Evolutionary conservation across 2,329 filamentous ascomycete genomes (phyloP).

Genomic region (Neofusicoccum umdonicola): DNA sequence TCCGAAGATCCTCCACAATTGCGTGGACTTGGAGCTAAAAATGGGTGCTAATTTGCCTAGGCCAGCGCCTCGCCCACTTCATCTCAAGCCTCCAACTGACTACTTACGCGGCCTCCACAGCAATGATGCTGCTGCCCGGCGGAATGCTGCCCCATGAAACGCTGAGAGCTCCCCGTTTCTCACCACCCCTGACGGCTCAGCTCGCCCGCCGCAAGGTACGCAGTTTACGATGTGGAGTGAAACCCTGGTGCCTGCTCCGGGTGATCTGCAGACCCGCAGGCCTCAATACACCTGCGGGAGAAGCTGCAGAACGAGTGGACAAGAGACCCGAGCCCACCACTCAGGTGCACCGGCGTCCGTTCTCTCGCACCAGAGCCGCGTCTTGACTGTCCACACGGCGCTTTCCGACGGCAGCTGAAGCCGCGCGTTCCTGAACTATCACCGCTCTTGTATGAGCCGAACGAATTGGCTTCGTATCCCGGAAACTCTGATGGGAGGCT

Average conservation of each 20-base stretch:
- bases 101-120: background rate
- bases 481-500: no score
- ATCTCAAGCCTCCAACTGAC: background rate
- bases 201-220: no score
- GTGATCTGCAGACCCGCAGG: background rate
- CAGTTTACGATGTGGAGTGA: background rate
- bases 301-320: background rate
- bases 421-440: background rate
- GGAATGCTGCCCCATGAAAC: background rate
- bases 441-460: no score
- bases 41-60: slow-evolving; percentile 4
- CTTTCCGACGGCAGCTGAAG: background rate
- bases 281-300: background rate
- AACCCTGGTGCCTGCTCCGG: background rate
- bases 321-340: background rate
- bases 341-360: background rate
- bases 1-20: slow-evolving; percentile 2
- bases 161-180: background rate
- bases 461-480: no score
- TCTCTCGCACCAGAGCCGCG: background rate
- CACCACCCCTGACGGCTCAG: no score
- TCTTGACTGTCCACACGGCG: background rate
- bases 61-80: background rate
- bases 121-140: no score
- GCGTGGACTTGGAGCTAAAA: background rate